These are phyloP conservation scores for Ballota nigra DNA, from an alignment of 257 asterid genomes.

Conservation along the genomic window DNA sequence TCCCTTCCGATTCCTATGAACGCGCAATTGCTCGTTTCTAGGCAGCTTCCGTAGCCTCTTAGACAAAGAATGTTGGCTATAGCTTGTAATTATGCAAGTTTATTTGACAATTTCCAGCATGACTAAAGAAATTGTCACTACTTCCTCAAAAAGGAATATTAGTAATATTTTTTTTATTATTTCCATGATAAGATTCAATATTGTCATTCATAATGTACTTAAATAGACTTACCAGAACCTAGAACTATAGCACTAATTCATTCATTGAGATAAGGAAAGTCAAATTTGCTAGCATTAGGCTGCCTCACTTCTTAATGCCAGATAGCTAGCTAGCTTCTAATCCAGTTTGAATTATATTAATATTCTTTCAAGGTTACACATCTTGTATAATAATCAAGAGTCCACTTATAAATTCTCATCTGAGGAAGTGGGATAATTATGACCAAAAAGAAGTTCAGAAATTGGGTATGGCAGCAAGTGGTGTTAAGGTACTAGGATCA, in stretches of 20 bases:
- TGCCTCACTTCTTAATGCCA: neutral
- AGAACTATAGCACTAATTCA: neutral
- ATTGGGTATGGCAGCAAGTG: slow-evolving; percentile 21
- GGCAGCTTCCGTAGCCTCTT: no score
- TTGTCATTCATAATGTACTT: neutral
- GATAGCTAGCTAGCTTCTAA: neutral
- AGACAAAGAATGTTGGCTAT: neutral
- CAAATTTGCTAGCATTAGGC: neutral
- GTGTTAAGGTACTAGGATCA: slow-evolving; percentile 31
- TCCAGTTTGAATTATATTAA: neutral
- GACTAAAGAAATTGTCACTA: neutral
- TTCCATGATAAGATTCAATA: neutral
- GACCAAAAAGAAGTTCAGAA: neutral
- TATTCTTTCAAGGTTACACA: neutral
- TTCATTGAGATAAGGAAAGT: slow-evolving; percentile 2
- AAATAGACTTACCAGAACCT: neutral
- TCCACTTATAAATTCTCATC: neutral
- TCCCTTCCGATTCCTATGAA: no score
- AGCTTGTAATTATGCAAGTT: neutral
- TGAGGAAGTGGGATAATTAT: neutral
- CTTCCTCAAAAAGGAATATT: neutral
- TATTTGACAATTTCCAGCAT: neutral
- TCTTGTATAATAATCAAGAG: neutral
- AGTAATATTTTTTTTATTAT: no score
- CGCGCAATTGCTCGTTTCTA: no score